Conservation (phyloP, 2,329 filamentous ascomycete species). For the Neocatenulostroma microsporum region DNA sequence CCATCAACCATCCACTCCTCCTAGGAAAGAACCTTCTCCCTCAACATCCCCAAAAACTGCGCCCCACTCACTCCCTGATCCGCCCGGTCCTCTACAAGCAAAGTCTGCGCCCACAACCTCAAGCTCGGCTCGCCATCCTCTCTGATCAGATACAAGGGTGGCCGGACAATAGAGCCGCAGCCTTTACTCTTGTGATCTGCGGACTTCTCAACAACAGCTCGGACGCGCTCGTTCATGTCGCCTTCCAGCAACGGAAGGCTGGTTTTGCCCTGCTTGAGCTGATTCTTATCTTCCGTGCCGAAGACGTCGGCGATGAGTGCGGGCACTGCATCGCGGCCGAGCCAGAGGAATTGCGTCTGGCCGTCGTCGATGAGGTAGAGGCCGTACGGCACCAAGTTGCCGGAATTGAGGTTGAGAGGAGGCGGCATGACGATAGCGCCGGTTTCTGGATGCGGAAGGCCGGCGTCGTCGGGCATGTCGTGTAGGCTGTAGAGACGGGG, state of each 20-base stretch:
- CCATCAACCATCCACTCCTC: too few relatives aligned
- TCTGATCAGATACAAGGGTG: slow-evolving; percentile 84
- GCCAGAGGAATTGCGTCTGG: slow-evolving; percentile 95
- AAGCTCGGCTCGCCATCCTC: slow-evolving; percentile 94
- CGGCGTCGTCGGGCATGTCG: slow-evolving; percentile 93
- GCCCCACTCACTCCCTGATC: slow-evolving; percentile 88
- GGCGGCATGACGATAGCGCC: slow-evolving; percentile 85
- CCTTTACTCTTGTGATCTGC: slow-evolving; percentile 77
- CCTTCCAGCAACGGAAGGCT: slow-evolving; percentile 80
- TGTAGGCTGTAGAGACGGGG: slow-evolving; percentile 65
- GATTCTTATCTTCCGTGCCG: slow-evolving; percentile 71
- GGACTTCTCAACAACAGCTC: slow-evolving; percentile 86
- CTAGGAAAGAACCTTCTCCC: slow-evolving; percentile 71
- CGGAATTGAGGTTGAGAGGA: slow-evolving; percentile 76
- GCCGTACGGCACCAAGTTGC: slow-evolving; percentile 78
- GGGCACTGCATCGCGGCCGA: slow-evolving; percentile 85
- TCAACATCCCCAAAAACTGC: slow-evolving; percentile 84
- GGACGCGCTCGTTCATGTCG: slow-evolving; percentile 92
- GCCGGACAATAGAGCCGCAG: slow-evolving; percentile 86
- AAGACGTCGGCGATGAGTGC: slow-evolving; percentile 87
- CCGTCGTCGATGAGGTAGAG: slow-evolving; percentile 95
- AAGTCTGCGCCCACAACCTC: slow-evolving; percentile 92
- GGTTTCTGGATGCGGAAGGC: slow-evolving; percentile 73
- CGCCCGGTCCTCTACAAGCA: slow-evolving; percentile 88
- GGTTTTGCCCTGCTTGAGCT: slow-evolving; percentile 85